A percentile compares a stretch with the other conserved stretches of the same genome.
phyloP scores from a whole-genome alignment of 139 green algal genomes.

The Marvania coccoides region DNA sequence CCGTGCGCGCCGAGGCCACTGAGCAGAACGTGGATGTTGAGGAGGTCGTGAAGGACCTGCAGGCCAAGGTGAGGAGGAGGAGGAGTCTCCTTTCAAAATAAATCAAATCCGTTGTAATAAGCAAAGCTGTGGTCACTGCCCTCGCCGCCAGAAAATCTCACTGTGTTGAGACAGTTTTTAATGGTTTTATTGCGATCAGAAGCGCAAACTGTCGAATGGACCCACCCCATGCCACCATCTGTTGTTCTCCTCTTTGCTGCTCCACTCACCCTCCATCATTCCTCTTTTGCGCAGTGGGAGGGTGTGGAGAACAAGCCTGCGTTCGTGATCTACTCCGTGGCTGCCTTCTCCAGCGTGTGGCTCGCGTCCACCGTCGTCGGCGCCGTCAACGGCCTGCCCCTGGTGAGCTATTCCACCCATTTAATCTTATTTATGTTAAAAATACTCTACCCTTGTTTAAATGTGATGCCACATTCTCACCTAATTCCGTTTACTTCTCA shows the following conservation, averaged over 20 bases:
- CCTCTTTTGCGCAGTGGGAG: conserved; percentile 30
- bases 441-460: neutral
- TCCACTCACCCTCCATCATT: neutral
- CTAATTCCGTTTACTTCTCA: neutral
- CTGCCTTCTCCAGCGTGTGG: conserved; percentile 80
- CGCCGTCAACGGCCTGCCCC: conserved; percentile 85
- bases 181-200: neutral
- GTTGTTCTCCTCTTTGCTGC: neutral
- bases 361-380: conserved; percentile 80
- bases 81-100: neutral
- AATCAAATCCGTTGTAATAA: no score
- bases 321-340: conserved; percentile 77
- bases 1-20: conserved; percentile 5
- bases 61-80: conserved; percentile 47
- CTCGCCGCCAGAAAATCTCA: no score
- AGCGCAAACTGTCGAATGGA: neutral
- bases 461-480: neutral
- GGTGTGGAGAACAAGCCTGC: conserved; percentile 70
- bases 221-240: neutral
- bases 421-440: neutral
- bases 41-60: conserved; percentile 64
- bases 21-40: conserved; percentile 48
- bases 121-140: no score
- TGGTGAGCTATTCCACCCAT: conserved; percentile 71
- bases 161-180: neutral